Conservation (phyloP, 306 rosid species). For the Gynostemma pentaphyllum region DNA sequence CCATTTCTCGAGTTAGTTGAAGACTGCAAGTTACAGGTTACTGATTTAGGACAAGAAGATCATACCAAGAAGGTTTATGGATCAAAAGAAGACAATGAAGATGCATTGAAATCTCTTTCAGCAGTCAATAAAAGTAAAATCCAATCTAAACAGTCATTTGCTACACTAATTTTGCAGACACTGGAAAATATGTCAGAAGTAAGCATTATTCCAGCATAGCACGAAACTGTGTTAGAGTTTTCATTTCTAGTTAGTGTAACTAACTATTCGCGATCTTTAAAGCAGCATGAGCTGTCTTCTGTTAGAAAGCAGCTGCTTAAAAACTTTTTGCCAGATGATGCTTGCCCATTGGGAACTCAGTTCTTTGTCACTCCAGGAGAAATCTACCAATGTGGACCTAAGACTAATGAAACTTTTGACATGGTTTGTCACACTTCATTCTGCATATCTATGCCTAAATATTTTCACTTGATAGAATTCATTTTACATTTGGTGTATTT, state of each 20-base stretch:
- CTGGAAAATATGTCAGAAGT: constrained; percentile 36
- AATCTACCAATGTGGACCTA: constrained; percentile 21
- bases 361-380: constrained; percentile 36
- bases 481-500: neutral
- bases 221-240: neutral
- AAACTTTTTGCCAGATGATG: constrained; percentile 47
- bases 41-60: constrained; percentile 20
- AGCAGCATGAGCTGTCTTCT: constrained; percentile 21
- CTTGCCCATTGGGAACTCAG: constrained; percentile 44
- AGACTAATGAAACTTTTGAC: constrained; percentile 13
- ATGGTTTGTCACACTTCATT: neutral
- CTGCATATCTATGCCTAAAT: neutral
- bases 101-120: constrained; percentile 38
- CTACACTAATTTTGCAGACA: constrained; percentile 41
- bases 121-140: constrained; percentile 19
- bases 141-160: constrained; percentile 36
- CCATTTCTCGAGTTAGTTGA: constrained; percentile 62
- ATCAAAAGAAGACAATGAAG: constrained; percentile 65
- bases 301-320: constrained; percentile 36
- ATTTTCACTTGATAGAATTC: neutral
- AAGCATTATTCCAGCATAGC: constrained; percentile 7
- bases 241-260: neutral
- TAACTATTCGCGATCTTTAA: neutral
- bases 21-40: constrained; percentile 48
- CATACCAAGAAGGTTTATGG: constrained; percentile 36